Conservation (phyloP, 148 eudicot genomes). For the Amaranthus hypochondriacus region DNA sequence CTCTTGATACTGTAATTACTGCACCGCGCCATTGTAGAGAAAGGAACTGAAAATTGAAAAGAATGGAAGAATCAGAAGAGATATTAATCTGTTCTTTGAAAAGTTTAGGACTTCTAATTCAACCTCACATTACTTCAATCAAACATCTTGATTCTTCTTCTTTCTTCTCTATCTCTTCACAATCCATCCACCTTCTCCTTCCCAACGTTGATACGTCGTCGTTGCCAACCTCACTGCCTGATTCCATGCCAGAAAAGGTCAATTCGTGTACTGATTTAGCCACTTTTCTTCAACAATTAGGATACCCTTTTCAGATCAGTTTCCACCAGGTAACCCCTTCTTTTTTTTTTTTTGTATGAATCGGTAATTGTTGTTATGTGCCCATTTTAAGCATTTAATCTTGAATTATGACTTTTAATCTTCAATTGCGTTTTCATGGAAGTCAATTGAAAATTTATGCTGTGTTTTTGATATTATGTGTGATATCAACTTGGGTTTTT, state of each 20-base stretch:
- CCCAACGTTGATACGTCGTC: constrained; percentile 1
- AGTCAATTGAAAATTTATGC: not conserved
- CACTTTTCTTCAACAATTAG: not conserved
- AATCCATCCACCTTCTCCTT: constrained; percentile 1
- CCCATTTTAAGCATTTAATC: not conserved
- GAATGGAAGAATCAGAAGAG: not conserved
- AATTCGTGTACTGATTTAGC: constrained; percentile 9
- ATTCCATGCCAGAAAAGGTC: constrained; percentile 11
- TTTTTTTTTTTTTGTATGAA: not conserved
- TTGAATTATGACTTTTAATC: not conserved
- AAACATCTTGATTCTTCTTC: constrained; percentile 8
- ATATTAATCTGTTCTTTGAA: not conserved
- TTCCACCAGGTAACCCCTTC: constrained; percentile 40
- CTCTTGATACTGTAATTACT: too few species aligned
- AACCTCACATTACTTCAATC: constrained; percentile 1
- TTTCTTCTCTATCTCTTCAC: constrained; percentile 8
- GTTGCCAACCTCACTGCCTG: constrained; percentile 11
- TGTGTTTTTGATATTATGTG: not conserved
- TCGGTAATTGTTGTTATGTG: too few species aligned
- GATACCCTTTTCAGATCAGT: constrained; percentile 28
- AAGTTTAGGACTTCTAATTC: constrained; percentile 5
- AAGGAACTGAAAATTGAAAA: not conserved
- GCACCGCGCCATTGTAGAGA: too few species aligned
- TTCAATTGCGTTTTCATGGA: not conserved
- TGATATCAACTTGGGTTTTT: not conserved